Evolutionary conservation across 2,329 filamentous ascomycete species (phyloP), one percentile per base, ranked within the genome.

Genomic region (Thelonectria discophora): DNA sequence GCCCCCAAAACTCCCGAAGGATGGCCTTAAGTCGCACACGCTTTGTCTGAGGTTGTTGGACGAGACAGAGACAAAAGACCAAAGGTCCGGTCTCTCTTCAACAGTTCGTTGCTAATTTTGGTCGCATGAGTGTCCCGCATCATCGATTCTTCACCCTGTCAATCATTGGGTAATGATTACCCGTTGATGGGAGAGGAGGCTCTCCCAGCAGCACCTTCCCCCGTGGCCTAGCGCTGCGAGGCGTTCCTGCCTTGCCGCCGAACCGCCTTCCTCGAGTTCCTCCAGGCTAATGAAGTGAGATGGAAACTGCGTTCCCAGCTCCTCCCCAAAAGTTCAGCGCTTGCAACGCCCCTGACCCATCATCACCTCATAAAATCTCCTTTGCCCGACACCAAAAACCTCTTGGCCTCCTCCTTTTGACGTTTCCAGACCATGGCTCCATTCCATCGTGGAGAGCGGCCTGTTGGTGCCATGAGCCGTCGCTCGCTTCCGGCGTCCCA

Each of bases 401-500:
- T 30, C 27, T 30, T 30, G 27, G 27, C 27, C 27, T 30, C 27
- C 5, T 30, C 8, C 27, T 24, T 24, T 24, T 24, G 21, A 24
- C 27, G 5, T 30, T 30, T 30, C 27, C 27, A 30, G 27, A 30
- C 27, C 27, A 32, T 50, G 18, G 18, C 20, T 15, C 40, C 40
- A 20, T 50, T 30, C 8, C 30, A 20, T 21, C 32, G 48, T 34
- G 34, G 48, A 37, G 12, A 37, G 12, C 42, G 21, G 40, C 39
- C n/a, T 58, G 43, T 21, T 58, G 34, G 49, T 32, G n/a, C 21
- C 24, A n/a, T 18, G 32, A 43, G 52, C 40, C 52, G 42, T 47
- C 52, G 43, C 52, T 55, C 52, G 52, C 52, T 55, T 55, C 52
- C 47, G 52, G 50, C 42, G 27, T 18, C 34, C 42, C 55, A 49